These are phyloP conservation scores for Phytophthora uliginosa DNA, from an alignment of 352 stramenopile genomes.

Conservation along the genomic window DNA sequence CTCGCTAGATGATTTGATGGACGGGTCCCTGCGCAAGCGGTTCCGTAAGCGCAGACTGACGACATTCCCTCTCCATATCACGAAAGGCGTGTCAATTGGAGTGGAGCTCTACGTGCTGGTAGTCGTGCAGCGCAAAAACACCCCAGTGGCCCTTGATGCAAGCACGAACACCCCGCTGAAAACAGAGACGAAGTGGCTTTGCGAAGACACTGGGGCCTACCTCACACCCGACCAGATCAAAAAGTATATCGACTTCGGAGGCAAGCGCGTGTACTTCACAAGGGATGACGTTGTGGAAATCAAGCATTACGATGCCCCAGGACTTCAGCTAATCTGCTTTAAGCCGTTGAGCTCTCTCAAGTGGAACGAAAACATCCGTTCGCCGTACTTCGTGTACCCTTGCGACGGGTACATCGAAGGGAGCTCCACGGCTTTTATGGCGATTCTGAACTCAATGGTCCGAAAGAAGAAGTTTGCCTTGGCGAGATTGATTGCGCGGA, in stretches of 20 bases:
- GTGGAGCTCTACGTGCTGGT: constrained; percentile 80
- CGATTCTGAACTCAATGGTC: constrained; percentile 74
- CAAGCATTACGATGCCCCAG: constrained; percentile 81
- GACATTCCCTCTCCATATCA: constrained; percentile 73
- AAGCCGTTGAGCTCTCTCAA: constrained; percentile 67
- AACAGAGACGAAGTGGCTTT: constrained; percentile 89
- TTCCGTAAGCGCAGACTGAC: constrained; percentile 85
- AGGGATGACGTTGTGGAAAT: constrained; percentile 84
- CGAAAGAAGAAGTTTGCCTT: constrained; percentile 74
- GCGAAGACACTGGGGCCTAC: constrained; percentile 83
- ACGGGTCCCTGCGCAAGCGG: constrained; percentile 81
- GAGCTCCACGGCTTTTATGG: constrained; percentile 75
- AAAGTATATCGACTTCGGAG: constrained; percentile 78
- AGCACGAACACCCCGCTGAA: constrained; percentile 81
- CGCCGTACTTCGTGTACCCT: constrained; percentile 87
- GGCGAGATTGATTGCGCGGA: constrained; percentile 75
- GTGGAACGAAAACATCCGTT: constrained; percentile 78
- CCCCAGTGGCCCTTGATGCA: constrained; percentile 71
- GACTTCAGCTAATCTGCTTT: constrained; percentile 87
- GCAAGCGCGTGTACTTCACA: constrained; percentile 84
- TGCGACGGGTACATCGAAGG: constrained; percentile 84
- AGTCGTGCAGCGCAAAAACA: constrained; percentile 71
- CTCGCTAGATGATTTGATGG: constrained; percentile 82
- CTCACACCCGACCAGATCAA: constrained; percentile 82
- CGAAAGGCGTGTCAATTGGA: constrained; percentile 79